Base-by-base conservation (phyloP, 768 basidiomycete species). In the Boletus rubropictus region DNA sequence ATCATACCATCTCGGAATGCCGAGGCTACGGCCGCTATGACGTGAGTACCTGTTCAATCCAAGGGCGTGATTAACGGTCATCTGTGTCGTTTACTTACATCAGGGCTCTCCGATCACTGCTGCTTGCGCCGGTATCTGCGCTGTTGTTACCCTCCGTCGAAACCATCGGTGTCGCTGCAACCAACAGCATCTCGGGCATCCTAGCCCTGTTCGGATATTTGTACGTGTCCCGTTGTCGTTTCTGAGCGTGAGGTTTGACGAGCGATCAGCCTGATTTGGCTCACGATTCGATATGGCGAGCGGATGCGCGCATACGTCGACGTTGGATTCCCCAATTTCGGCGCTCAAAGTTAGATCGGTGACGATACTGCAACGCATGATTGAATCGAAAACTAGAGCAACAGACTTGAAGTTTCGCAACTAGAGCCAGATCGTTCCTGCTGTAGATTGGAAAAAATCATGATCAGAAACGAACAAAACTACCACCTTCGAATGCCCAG, bases 1-100 rank as follows among this genome's bases (percentile, higher is more conserved):
- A 62, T 84, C 11, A 52, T 86, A 63, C 82, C 79, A 29, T 58
- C 69, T 22, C 71, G 73, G 18, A 84, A 84, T 51, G 81, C 84
- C 3, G 83, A 86, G 56, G 70, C 72, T n/a, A 71, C 75, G 62
- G 83, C 81, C 3, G 81, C 77, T 0, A 69, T 67, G 44, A 66
- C 64, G 84, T 84, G 44, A 25, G 77, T 70, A 38, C 6, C 5
- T 28, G 7, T 27, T 7, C n/a, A n/a, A 5, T 27, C 15, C 0
- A 39, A 25, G 3, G 0, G 14, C 14, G 1, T 22, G 35, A 38
- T 17, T 3, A 14, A 22, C n/a, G 4, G 27, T n/a, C n/a, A 11
- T 15, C 7, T 18, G n/a, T 36, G 12, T 39, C 14, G 8, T 35
- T 39, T 12, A 20, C 20, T 1, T n/a, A 8, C 20, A 3, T 8